Percentiles rank a stretch among this genome's conserved stretches.
Evolutionary conservation across 768 basidiomycete species (phyloP).

Genomic region (Naematelia aurantialba): DNA sequence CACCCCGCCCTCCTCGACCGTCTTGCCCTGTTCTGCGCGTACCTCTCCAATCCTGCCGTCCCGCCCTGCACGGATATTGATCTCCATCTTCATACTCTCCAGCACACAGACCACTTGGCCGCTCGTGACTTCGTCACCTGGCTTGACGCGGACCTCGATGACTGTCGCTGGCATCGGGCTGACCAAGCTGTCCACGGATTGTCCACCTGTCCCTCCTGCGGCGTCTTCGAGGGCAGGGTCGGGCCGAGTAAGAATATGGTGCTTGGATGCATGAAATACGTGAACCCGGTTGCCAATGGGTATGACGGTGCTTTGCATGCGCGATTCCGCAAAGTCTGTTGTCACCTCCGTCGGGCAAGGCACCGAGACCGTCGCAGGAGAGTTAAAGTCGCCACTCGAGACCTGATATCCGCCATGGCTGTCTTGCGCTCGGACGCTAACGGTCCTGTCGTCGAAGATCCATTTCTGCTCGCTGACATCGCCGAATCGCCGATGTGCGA

Average conservation of each 20-base stretch:
- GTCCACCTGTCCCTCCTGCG: not conserved
- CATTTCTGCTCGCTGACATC: slow-evolving; percentile 60
- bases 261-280: slow-evolving; percentile 61
- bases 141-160: slow-evolving; percentile 75
- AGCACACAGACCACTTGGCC: slow-evolving; percentile 77
- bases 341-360: slow-evolving; percentile 56
- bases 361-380: slow-evolving; percentile 20
- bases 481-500: slow-evolving; percentile 72
- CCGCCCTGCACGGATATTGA: slow-evolving; percentile 68
- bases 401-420: slow-evolving; percentile 9
- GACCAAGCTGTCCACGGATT: slow-evolving; percentile 19
- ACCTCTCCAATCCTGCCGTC: slow-evolving; percentile 69
- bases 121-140: slow-evolving; percentile 72
- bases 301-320: slow-evolving; percentile 65
- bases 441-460: slow-evolving; percentile 56
- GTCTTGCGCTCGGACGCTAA: slow-evolving; percentile 47
- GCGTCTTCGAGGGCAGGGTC: slow-evolving; percentile 13
- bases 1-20: slow-evolving; percentile 67
- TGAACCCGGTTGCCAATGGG: slow-evolving; percentile 71
- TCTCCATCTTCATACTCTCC: slow-evolving; percentile 98
- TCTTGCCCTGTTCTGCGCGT: slow-evolving; percentile 77
- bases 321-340: slow-evolving; percentile 58
- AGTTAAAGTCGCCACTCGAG: slow-evolving; percentile 8
- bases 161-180: slow-evolving; percentile 87
- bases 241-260: slow-evolving; percentile 65